A percentile compares a stretch with the other conserved stretches of the same genome.
These are phyloP conservation scores for Calonectria pseudoturangicola DNA, from an alignment of 2,329 filamentous ascomycete species.

Conservation along the genomic window DNA sequence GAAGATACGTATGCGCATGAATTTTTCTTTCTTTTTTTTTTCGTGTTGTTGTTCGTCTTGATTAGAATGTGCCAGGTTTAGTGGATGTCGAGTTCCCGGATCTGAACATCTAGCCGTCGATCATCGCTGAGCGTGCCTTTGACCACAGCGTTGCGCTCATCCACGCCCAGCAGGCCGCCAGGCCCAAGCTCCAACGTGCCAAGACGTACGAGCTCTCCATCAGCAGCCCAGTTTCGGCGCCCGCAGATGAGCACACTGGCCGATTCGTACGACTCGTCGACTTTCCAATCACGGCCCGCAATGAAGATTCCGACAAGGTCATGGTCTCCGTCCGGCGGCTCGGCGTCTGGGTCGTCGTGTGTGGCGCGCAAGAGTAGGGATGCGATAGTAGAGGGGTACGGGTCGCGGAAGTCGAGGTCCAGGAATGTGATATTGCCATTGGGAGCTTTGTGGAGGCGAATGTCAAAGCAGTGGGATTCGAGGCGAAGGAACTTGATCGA, in stretches of 20 bases:
- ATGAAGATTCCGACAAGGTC: constrained; percentile 55
- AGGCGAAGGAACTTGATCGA: constrained; percentile 59
- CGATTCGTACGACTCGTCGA: constrained; percentile 51
- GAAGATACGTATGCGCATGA: constrained; percentile 36
- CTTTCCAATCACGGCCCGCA: constrained; percentile 57
- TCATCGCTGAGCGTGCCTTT: constrained; percentile 54
- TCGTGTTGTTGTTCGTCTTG: constrained; percentile 15
- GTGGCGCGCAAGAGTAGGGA: constrained; percentile 50
- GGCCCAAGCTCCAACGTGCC: constrained; percentile 56
- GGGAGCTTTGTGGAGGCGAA: constrained; percentile 51
- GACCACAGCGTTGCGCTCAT: constrained; percentile 53
- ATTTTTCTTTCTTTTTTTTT: constrained; percentile 24
- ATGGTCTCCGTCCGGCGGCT: constrained; percentile 52
- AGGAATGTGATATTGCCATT: constrained; percentile 46
- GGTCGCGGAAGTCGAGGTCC: constrained; percentile 50
- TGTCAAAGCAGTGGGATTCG: constrained; percentile 59
- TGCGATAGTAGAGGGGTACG: constrained; percentile 45
- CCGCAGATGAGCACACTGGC: constrained; percentile 57
- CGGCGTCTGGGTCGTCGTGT: constrained; percentile 41
- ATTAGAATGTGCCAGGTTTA: constrained; percentile 44
- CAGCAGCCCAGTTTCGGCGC: constrained; percentile 52
- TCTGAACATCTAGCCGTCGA: constrained; percentile 53
- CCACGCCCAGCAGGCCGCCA: constrained; percentile 53
- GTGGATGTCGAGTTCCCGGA: constrained; percentile 61
- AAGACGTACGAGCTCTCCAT: constrained; percentile 56